Percentiles rank a stretch among this genome's conserved stretches.
phyloP scores from a whole-genome alignment of 1,139 yeast species.

The Candida labiduridarum region DNA sequence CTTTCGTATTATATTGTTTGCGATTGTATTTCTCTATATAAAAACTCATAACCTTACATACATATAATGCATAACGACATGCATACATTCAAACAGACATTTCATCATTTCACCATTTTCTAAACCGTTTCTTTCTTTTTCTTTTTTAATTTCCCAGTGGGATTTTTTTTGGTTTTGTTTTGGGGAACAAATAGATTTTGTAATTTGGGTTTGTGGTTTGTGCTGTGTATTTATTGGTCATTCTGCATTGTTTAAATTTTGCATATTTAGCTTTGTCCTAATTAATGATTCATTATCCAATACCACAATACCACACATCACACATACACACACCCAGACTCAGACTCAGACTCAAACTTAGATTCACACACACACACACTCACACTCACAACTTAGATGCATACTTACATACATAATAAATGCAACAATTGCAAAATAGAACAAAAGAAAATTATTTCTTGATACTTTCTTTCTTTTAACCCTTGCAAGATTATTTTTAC shows the following conservation, averaged over 20 bases:
- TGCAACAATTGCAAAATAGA: conserved; percentile 4
- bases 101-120: background rate
- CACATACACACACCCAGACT: background rate
- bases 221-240: background rate
- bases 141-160: background rate
- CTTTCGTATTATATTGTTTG: background rate
- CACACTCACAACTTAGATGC: background rate
- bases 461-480: background rate
- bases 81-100: background rate
- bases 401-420: background rate
- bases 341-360: background rate
- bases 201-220: background rate
- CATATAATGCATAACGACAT: too few relatives aligned
- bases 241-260: background rate
- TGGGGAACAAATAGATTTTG: background rate
- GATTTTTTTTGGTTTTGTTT: background rate
- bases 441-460: background rate
- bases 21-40: background rate
- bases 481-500: conserved; percentile 2
- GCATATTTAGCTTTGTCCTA: background rate
- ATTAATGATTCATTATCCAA: too few relatives aligned
- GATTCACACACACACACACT: background rate
- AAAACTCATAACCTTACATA: background rate
- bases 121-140: background rate
- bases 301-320: too few relatives aligned